phyloP scores from a whole-genome alignment of 2,329 filamentous ascomycete species.

The Aspergillus ochraceus region DNA sequence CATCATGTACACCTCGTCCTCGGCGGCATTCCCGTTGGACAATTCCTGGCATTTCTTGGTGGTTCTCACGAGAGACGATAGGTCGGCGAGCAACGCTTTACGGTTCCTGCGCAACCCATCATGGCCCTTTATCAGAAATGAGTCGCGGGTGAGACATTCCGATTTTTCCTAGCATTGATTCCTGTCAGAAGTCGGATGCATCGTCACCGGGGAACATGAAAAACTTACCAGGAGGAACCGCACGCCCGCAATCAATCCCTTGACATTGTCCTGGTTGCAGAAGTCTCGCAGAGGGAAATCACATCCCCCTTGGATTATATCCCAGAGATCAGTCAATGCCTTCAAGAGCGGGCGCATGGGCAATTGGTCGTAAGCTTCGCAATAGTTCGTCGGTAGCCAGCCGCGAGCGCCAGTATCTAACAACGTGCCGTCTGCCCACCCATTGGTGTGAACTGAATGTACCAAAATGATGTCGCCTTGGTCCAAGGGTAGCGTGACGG shows the following conservation, averaged over 20 bases:
- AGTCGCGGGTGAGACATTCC: constrained; percentile 82
- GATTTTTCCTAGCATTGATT: constrained; percentile 71
- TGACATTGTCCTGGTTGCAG: constrained; percentile 89
- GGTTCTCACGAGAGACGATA: constrained; percentile 85
- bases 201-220: background rate
- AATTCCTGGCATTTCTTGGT: constrained; percentile 81
- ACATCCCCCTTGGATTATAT: constrained; percentile 75
- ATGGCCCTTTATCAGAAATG: constrained; percentile 70
- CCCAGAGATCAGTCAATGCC: constrained; percentile 88
- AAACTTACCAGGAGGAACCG: constrained; percentile 78
- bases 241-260: constrained; percentile 89
- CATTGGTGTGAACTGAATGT: constrained; percentile 96
- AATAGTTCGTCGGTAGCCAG: constrained; percentile 98
- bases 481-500: constrained; percentile 83
- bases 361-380: constrained; percentile 87
- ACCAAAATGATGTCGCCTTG: constrained; percentile 91
- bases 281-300: constrained; percentile 77
- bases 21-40: constrained; percentile 51
- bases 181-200: background rate
- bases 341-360: constrained; percentile 83
- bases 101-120: constrained; percentile 76
- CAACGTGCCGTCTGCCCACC: constrained; percentile 95
- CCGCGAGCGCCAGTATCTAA: constrained; percentile 82
- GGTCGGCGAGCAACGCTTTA: constrained; percentile 83
- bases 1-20: constrained; percentile 57